Evolutionary conservation across 495 filamentous ascomycete species (phyloP), one percentile per base, ranked within the genome.

Genomic region (Penicillium ucsense): DNA sequence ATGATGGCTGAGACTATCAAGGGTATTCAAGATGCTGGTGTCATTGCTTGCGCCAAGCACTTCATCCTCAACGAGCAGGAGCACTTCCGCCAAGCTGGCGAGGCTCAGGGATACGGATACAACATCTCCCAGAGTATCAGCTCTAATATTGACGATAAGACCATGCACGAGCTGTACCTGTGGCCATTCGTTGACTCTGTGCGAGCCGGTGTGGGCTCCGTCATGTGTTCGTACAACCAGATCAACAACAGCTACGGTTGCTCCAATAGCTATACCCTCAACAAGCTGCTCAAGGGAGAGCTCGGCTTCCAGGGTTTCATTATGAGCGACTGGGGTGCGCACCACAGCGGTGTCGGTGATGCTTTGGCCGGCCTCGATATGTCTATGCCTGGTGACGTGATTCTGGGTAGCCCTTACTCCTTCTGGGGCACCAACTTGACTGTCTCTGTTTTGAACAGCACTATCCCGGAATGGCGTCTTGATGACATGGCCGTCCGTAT

Each of bases 181-280:
- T 98, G 92, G 72, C 86, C 86, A 11, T 89, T 88, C 51, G 86
- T 85, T 8, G 86, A 87, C 64, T 77, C 82, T 8, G 77, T 88
- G 39, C 75, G 78, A 45, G 82, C 84, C 35, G 88, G 87, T 35
- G 87, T 89, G 5, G 89, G 87, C 29, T 78, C 86, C 9, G 59
- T 95, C 52, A 96, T 98, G 92, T 96, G 91, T 71, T 87, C 85
- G 8, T 97, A 97, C 75, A 83, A 92, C 46, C 87, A 92, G 62
- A 69, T 82, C 61, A 86, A 86, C 70, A 84, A 85, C 71, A 82
- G 75, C 67, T 82, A 84, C 47, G 73, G 63, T 41, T 87, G 79
- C 63, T 73, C 78, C 42, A 85, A 84, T 70, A 88, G 84, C 35
- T 81, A 89, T 60, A 72, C 74, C 3, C 56, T 89, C 43, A 95